Evolutionary conservation across 805 yeast species (phyloP).

Genomic region (Naumovozyma baii): DNA sequence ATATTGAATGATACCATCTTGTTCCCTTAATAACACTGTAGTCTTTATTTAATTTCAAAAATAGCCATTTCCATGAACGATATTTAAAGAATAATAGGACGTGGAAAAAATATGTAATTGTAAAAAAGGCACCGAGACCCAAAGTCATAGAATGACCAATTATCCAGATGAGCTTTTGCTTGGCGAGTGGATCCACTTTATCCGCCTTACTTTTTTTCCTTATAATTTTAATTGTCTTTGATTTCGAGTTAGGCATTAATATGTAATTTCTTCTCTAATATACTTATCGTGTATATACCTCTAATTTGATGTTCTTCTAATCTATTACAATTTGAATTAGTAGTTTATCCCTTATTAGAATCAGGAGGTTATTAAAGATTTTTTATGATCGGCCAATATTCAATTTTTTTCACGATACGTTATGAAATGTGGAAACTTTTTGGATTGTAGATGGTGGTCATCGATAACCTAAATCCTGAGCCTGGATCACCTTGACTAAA

Average conservation of each 20-base stretch:
- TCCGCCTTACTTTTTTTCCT: conserved; percentile 16
- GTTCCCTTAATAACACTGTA: conserved; percentile 13
- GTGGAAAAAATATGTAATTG: conserved; percentile 21
- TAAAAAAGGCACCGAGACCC: conserved; percentile 20
- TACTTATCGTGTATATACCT: too few relatives aligned
- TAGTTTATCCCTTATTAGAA: background rate
- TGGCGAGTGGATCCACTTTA: conserved; percentile 16
- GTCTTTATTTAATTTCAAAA: conserved; percentile 17
- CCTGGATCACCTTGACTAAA: too few relatives aligned
- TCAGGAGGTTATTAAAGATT: too few relatives aligned
- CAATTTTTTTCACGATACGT: too few relatives aligned
- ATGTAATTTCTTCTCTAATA: too few relatives aligned
- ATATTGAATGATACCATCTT: conserved; percentile 17
- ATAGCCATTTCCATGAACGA: conserved; percentile 29
- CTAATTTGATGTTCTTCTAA: too few relatives aligned
- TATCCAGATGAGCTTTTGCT: conserved; percentile 21
- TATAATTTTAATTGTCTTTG: conserved; percentile 17
- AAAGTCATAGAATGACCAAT: conserved; percentile 23
- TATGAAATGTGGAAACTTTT: background rate
- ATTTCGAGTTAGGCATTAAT: background rate
- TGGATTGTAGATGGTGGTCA: background rate
- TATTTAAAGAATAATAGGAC: conserved; percentile 22
- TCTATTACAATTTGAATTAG: too few relatives aligned
- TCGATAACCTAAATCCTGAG: too few relatives aligned
- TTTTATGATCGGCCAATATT: too few relatives aligned